Conservation (phyloP, 257 asterid genomes). For the Solanum medicagineum region DNA sequence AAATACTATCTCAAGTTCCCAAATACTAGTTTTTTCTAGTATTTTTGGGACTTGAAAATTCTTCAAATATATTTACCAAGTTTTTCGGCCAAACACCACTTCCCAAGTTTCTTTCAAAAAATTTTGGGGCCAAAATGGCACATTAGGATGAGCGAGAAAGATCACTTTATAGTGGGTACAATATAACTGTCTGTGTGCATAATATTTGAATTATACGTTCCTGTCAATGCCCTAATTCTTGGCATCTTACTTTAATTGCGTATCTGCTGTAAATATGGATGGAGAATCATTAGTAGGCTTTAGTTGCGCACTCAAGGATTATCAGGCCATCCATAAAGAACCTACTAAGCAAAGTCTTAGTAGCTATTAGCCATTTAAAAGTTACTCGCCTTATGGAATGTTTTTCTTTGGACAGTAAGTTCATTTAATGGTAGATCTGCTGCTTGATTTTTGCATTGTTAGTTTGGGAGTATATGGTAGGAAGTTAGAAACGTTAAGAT, state of each 20-base stretch:
- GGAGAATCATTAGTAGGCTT: constrained; percentile 37
- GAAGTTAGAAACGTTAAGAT: not conserved
- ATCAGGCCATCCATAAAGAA: constrained; percentile 40
- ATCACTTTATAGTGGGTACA: not conserved
- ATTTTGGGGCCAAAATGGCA: no score
- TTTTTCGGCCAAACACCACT: no score
- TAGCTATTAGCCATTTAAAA: not conserved
- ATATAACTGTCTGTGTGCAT: not conserved
- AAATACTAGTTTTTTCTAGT: no score
- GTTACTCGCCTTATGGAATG: not conserved
- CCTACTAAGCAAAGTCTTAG: constrained; percentile 25
- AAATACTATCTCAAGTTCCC: no score
- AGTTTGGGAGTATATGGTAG: not conserved
- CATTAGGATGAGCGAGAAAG: not conserved
- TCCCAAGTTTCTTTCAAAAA: no score
- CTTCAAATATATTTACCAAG: no score
- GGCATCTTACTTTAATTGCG: constrained; percentile 55
- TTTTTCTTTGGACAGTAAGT: not conserved
- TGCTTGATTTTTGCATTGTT: not conserved
- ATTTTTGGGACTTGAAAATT: no score
- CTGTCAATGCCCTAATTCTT: constrained; percentile 41
- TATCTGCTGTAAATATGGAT: constrained; percentile 76
- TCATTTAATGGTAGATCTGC: not conserved
- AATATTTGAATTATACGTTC: not conserved
- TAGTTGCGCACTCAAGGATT: constrained; percentile 57